phyloP scores from a whole-genome alignment of 306 rosid species.

The Quercus cerris region DNA sequence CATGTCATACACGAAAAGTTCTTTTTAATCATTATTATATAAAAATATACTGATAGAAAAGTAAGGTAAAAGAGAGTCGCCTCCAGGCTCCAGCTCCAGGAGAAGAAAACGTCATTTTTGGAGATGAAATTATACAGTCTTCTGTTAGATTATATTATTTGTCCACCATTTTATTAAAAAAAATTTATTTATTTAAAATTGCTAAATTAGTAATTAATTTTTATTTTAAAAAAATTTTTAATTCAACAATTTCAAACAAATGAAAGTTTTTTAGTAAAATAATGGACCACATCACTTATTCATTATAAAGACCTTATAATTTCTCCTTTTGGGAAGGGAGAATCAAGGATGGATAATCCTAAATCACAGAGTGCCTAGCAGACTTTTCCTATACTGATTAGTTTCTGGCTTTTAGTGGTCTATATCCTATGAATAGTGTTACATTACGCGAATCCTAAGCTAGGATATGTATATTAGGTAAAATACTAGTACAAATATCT shows the following conservation, averaged over 20 bases:
- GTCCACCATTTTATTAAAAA: too few species aligned
- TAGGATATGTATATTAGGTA: neutral
- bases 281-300: too few species aligned
- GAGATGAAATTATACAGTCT: too few species aligned
- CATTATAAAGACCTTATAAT: too few species aligned
- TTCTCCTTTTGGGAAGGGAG: neutral
- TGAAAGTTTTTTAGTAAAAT: too few species aligned
- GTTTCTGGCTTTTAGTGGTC: neutral
- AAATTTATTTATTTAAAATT: too few species aligned
- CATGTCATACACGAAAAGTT: slow-evolving; percentile 12
- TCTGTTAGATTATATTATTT: too few species aligned
- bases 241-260: too few species aligned
- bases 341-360: slow-evolving; percentile 24
- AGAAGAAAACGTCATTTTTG: slow-evolving; percentile 1
- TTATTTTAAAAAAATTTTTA: too few species aligned
- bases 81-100: neutral
- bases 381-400: neutral
- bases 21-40: slow-evolving; percentile 7
- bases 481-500: too few species aligned
- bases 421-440: neutral
- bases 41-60: neutral
- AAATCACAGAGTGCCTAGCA: slow-evolving; percentile 4
- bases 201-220: too few species aligned
- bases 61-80: slow-evolving; percentile 3
- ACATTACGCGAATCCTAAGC: neutral